Base-by-base conservation (phyloP, 305 asterid species). In the Fraxinus sp. region DNA sequence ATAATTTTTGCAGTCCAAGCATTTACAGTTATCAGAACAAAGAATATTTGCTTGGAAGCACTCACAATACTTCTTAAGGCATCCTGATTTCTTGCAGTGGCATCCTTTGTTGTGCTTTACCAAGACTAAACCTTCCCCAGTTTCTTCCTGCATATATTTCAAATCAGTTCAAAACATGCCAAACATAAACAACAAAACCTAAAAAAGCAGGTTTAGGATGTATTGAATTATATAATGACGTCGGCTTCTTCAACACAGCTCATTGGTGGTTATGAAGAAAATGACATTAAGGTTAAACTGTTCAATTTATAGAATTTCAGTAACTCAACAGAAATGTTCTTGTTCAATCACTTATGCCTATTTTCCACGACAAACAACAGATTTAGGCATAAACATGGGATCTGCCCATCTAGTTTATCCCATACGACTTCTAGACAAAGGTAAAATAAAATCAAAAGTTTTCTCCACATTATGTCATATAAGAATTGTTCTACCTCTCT, bases 1-100 rank as follows among this genome's bases (percentile, higher is more conserved):
- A 78, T 55, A 78, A 79, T 82, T 85, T 77, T 85, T 85, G 83
- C 87, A 85, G 75, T 77, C 81, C 79, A 77, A 78, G 33, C 32
- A 73, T 81, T 81, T 75, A 83, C 82, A 84, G 81, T 83, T 83
- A 9, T 83, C 87, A n/a, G 86, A 86, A 73, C 86, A 83, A 4
- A 72, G 78, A 80, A 83, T 78, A 68, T 77, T 86, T 22, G 88
- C 88, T 75, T 77, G 85, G 77, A 83, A 86, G 46, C 89, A 86
- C 80, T 86, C 86, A 36, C 89, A 86, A 57, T 83, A 86, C 83
- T 78, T 86, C 86, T 86, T 86, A 33, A 81, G 89, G 35, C 89
- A 86, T 30, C 82, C 87, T 57, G 87, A 77, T 64, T 78, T 86
- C 83, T 83, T 86, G 87, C 89, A 83, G 30, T 86, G 73, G 82